phyloP scores from a whole-genome alignment of 2,329 filamentous ascomycete genomes.

The Teratosphaeria destructans region DNA sequence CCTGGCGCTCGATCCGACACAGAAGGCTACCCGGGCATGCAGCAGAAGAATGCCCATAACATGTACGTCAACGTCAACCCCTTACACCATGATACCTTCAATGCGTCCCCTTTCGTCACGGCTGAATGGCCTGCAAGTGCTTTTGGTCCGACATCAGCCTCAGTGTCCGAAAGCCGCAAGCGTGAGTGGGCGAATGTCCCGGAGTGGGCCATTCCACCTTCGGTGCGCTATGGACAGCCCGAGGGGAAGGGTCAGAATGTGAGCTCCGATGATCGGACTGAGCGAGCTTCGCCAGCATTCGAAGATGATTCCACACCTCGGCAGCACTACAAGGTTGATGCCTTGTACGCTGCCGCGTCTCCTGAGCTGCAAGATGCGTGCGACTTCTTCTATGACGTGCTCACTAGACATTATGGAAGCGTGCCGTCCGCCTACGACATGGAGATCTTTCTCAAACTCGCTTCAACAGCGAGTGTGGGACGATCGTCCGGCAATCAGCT shows the following conservation, averaged over 20 bases:
- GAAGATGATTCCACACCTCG: not conserved
- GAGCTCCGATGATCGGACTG: constrained; percentile 5
- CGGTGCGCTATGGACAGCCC: not conserved
- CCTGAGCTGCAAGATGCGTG: constrained; percentile 10
- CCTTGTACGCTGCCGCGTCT: constrained; percentile 3
- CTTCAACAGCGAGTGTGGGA: constrained; percentile 11
- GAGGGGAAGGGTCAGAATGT: not conserved
- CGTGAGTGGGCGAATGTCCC: not conserved
- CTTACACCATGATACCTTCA: constrained; percentile 2
- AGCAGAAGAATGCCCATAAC: constrained; percentile 22
- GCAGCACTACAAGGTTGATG: not conserved
- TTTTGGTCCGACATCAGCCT: not conserved
- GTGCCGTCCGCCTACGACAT: constrained; percentile 13
- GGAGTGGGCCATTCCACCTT: constrained; percentile 3
- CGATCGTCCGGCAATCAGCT: constrained; percentile 8
- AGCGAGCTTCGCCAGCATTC: not conserved
- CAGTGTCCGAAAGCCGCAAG: not conserved
- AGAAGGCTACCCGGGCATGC: constrained; percentile 14
- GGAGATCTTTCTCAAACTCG: constrained; percentile 16
- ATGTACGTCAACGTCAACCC: constrained; percentile 18
- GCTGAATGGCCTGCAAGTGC: not conserved
- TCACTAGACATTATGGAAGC: constrained; percentile 8
- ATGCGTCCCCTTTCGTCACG: not conserved
- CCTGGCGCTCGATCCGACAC: constrained; percentile 9
- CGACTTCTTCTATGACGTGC: constrained; percentile 7